A percentile compares a stretch with the other conserved stretches of the same genome.
Conservation (phyloP, 805 yeast species). For the Suhomyces canberraensis region DNA sequence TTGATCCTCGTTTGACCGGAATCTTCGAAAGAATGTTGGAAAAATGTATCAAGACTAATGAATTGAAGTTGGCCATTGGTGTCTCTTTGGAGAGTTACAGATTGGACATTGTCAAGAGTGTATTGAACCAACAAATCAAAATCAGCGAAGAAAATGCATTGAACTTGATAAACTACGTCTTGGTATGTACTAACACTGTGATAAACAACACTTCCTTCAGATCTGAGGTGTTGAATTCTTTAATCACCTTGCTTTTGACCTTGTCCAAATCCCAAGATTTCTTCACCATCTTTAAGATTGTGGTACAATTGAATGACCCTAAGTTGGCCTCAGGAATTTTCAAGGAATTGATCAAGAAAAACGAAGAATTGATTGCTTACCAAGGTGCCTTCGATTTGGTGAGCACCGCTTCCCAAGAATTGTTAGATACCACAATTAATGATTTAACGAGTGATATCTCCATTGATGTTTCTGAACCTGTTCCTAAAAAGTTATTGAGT, state of each 20-base stretch:
- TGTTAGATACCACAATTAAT: constrained; percentile 57
- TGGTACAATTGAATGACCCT: constrained; percentile 82
- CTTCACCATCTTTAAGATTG: constrained; percentile 77
- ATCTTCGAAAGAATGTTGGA: constrained; percentile 85
- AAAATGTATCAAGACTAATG: constrained; percentile 70
- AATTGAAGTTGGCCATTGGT: constrained; percentile 80
- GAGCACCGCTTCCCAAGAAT: constrained; percentile 85
- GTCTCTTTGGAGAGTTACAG: constrained; percentile 86
- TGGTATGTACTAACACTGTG: constrained; percentile 68
- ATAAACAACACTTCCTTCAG: constrained; percentile 66
- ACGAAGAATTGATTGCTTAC: constrained; percentile 61
- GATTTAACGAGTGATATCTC: constrained; percentile 30
- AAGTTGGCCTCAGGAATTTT: constrained; percentile 68
- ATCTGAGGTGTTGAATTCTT: constrained; percentile 54
- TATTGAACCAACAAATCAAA: constrained; percentile 44
- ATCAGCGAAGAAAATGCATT: constrained; percentile 51
- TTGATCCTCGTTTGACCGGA: constrained; percentile 59
- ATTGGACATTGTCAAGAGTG: constrained; percentile 68
- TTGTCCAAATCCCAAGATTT: constrained; percentile 66
- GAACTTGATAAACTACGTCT: constrained; percentile 64
- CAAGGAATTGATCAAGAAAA: constrained; percentile 52
- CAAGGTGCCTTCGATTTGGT: constrained; percentile 96
- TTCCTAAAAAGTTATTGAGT: constrained; percentile 48
- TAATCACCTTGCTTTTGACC: constrained; percentile 58
- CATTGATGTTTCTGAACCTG: constrained; percentile 20